Base-by-base conservation (phyloP, 2,329 filamentous ascomycete species). In the Dactylellina cionopaga region DNA sequence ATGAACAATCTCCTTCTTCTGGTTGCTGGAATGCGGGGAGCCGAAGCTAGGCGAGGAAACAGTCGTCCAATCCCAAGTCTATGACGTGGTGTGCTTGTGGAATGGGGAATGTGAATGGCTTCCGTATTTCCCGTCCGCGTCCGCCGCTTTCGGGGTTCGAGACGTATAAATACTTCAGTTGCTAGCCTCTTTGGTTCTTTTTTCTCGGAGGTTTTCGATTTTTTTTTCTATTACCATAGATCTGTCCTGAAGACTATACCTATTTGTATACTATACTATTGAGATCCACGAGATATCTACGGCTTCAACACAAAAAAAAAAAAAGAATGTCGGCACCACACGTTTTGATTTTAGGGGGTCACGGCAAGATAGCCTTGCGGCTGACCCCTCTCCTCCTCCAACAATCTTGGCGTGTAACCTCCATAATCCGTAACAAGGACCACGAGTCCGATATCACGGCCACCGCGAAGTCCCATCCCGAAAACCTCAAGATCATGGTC, bases 321-420 rank as follows among this genome's bases (percentile, higher is more conserved):
- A 55, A n/a, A 31, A 56, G 9, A 3, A 71, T 72, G 68, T 59
- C 68, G 6, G 27, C 46, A 19, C 68, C 68, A 33, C 68, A 72
- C 27, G 69, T 74, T 22, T 35, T 74, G 27, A 66, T 74, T 31
- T 55, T 74, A 49, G 69, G 69, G 41, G 92, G 91, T 77, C 91
- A 93, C 82, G 92, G 92, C 81, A 92, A 92, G 79, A 81, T 95
- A 70, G 86, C 91, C 75, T 87, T 91, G 68, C 82, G 89, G 43
- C 85, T 95, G 37, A 95, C 91, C 6, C 90, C 90, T 1, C 84
- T 93, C 69, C 87, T 96, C 5, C 86, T 95, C 41, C 84, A 87
- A 54, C 87, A 88, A 75, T 87, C 86, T 31, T 94, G 91, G 89
- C 87, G 86, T 75, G 89, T 96, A 59, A 92, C 90, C 70, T 91